phyloP scores from a whole-genome alignment of 345 rosid species.

The Acer yangbiense region DNA sequence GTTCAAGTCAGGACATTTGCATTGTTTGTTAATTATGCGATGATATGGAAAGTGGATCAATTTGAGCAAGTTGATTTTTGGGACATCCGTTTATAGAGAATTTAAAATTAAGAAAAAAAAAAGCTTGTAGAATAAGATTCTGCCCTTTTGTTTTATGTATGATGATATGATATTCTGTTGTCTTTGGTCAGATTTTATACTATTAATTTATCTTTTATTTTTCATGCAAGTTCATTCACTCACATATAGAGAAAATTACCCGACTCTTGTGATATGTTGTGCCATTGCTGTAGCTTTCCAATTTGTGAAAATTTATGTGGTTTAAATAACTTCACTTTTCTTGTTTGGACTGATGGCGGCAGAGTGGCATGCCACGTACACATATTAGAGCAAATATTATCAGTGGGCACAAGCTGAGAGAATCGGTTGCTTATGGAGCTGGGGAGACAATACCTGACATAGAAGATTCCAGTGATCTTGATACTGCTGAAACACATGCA shows the following conservation, averaged over 20 bases:
- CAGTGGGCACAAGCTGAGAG: constrained; percentile 40
- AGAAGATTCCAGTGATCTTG: constrained; percentile 37
- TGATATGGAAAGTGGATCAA: not conserved
- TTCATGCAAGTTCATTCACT: not conserved
- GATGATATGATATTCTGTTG: no score
- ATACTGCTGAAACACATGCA: constrained; percentile 20
- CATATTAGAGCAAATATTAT: constrained; percentile 53
- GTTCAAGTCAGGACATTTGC: not conserved
- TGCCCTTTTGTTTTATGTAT: not conserved
- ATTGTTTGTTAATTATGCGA: not conserved
- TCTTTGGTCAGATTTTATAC: not conserved
- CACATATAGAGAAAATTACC: not conserved
- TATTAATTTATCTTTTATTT: not conserved
- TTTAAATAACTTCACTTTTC: constrained; percentile 4
- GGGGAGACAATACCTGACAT: constrained; percentile 29
- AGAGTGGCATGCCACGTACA: constrained; percentile 48
- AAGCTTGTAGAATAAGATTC: not conserved
- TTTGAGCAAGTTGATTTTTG: constrained; percentile 3
- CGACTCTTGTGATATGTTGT: not conserved
- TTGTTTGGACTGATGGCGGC: constrained; percentile 26
- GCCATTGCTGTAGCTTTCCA: not conserved
- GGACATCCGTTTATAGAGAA: not conserved
- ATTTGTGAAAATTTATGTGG: not conserved
- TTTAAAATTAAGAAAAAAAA: not conserved
- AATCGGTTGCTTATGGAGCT: constrained; percentile 35